These are phyloP conservation scores for Agastache rugosa DNA, from an alignment of 257 asterid species.

Conservation along the genomic window DNA sequence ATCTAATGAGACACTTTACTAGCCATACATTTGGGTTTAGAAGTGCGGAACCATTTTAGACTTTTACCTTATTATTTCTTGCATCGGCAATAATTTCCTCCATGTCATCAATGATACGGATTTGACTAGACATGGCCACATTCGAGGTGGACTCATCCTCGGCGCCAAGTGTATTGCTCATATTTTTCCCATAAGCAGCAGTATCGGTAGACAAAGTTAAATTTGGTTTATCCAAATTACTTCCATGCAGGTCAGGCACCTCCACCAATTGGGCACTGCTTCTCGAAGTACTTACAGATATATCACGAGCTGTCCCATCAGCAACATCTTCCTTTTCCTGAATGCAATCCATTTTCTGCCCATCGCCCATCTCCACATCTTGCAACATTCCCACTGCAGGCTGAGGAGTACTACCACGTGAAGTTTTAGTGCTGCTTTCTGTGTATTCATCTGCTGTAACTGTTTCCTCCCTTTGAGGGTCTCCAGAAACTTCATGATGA, in stretches of 20 bases:
- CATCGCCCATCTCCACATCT: slow-evolving; percentile 18
- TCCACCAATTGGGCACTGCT: slow-evolving; percentile 33
- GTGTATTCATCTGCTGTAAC: slow-evolving; percentile 23
- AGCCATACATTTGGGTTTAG: background rate
- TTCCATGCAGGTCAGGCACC: slow-evolving; percentile 36
- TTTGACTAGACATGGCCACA: slow-evolving; percentile 52
- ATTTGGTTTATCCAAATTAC: slow-evolving; percentile 40
- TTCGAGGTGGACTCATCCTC: slow-evolving; percentile 43
- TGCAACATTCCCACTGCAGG: slow-evolving; percentile 31
- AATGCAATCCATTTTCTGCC: slow-evolving; percentile 24
- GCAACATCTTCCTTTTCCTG: slow-evolving; percentile 22
- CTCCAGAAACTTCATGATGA: slow-evolving; percentile 37
- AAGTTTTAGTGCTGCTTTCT: slow-evolving; percentile 33
- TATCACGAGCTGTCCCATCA: slow-evolving; percentile 3
- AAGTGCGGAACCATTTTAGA: background rate
- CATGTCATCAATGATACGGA: slow-evolving; percentile 52
- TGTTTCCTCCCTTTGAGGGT: slow-evolving; percentile 37
- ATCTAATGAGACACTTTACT: background rate
- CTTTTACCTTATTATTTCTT: slow-evolving; percentile 68
- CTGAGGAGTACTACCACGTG: slow-evolving; percentile 33
- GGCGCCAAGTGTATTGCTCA: slow-evolving; percentile 32
- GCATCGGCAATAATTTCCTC: slow-evolving; percentile 75
- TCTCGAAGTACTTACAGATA: background rate
- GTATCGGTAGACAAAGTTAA: slow-evolving; percentile 32
- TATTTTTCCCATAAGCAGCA: slow-evolving; percentile 36